Percentiles rank a stretch among this genome's conserved stretches.
Conservation (phyloP, 129 eudicot genomes). For the Rutidosis leptorrhynchoides region DNA sequence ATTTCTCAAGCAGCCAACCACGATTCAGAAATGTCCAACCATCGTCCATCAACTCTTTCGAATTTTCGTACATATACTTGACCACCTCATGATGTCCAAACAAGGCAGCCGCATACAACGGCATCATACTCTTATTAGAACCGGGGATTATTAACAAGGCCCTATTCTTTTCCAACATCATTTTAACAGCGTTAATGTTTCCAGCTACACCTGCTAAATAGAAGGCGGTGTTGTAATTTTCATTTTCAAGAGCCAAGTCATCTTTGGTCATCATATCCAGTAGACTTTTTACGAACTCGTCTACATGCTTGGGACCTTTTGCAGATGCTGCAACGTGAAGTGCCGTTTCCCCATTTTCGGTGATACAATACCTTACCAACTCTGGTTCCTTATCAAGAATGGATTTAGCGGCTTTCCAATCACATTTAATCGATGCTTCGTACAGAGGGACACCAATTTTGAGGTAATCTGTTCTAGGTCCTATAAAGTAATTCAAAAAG, state of each 20-base stretch:
- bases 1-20: conserved; percentile 28
- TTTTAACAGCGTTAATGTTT: conserved; percentile 17
- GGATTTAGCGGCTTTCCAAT: conserved; percentile 38
- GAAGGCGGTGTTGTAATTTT: conserved; percentile 35
- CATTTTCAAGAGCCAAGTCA: conserved; percentile 35
- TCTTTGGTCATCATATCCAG: conserved; percentile 22
- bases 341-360: conserved; percentile 41
- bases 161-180: conserved; percentile 24
- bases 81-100: conserved; percentile 40
- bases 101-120: conserved; percentile 38
- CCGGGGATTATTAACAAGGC: conserved; percentile 23
- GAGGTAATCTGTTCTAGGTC: conserved; percentile 12
- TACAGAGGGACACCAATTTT: conserved; percentile 26
- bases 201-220: conserved; percentile 45
- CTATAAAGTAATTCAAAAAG: background rate
- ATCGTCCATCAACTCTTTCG: conserved; percentile 15
- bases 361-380: conserved; percentile 25
- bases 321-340: conserved; percentile 50
- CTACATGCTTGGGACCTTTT: conserved; percentile 18
- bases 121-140: conserved; percentile 22
- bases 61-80: conserved; percentile 15
- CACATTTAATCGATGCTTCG: conserved; percentile 34
- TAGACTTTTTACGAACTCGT: conserved; percentile 35
- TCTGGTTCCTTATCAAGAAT: background rate
- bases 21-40: conserved; percentile 31